Conservation (phyloP, 129 eudicot species). For the Helichrysum umbraculigerum region DNA sequence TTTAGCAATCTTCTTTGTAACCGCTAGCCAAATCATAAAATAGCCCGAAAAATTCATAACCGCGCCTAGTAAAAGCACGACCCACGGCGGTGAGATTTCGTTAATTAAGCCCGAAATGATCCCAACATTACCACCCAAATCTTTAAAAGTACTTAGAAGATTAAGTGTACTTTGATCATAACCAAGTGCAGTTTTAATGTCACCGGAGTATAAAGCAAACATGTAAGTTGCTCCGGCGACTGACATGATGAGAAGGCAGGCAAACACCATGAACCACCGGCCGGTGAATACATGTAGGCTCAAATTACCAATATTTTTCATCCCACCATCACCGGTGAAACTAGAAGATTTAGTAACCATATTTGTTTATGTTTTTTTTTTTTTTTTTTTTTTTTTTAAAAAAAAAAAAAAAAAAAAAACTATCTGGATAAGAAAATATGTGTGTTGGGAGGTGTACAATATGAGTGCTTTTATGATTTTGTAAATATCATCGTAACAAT, state of each 20-base stretch:
- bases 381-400: too few species aligned
- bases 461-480: not conserved
- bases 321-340: slow-evolving; percentile 13
- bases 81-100: slow-evolving; percentile 84
- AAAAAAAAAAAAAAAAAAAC: too few species aligned
- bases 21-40: slow-evolving; percentile 85
- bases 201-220: slow-evolving; percentile 77
- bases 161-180: slow-evolving; percentile 85
- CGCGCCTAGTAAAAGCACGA: slow-evolving; percentile 69
- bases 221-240: slow-evolving; percentile 75
- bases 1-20: slow-evolving; percentile 33
- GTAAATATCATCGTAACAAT: not conserved
- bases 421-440: slow-evolving; percentile 18
- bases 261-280: slow-evolving; percentile 89
- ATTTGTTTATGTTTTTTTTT: not conserved
- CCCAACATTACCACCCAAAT: slow-evolving; percentile 74
- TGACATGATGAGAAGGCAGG: slow-evolving; percentile 64
- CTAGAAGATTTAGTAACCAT: slow-evolving; percentile 25
- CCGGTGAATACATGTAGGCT: slow-evolving; percentile 48
- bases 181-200: slow-evolving; percentile 63
- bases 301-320: slow-evolving; percentile 34
- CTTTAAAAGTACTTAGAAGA: slow-evolving; percentile 68
- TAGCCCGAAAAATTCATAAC: slow-evolving; percentile 72
- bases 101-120: slow-evolving; percentile 65
- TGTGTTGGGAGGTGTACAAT: slow-evolving; percentile 3